Conservation (phyloP, 192 early-diverging fungal species). For the Thoreauomyces humboldtii region DNA sequence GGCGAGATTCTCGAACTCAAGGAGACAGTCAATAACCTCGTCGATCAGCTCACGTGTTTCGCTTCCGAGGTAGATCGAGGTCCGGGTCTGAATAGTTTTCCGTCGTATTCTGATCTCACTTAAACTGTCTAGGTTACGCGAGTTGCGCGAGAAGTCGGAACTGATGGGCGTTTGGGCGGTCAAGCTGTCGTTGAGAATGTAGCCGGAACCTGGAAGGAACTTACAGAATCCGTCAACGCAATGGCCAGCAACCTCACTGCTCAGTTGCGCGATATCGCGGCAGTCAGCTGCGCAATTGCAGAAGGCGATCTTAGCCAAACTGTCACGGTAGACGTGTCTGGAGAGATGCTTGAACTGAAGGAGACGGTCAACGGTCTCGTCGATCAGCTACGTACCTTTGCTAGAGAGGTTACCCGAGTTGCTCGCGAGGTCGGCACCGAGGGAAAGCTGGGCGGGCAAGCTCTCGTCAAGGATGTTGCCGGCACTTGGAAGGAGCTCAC, state of each 20-base stretch:
- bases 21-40: conserved; percentile 70
- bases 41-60: conserved; percentile 61
- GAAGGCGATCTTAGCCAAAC: conserved; percentile 56
- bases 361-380: conserved; percentile 73
- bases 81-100: conserved; percentile 56
- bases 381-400: conserved; percentile 70
- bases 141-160: conserved; percentile 70
- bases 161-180: conserved; percentile 55
- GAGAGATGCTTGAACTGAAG: conserved; percentile 73
- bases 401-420: conserved; percentile 57
- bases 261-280: conserved; percentile 63
- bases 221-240: conserved; percentile 61
- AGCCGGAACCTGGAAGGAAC: conserved; percentile 49
- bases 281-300: conserved; percentile 58
- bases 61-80: conserved; percentile 44
- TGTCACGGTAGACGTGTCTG: conserved; percentile 60
- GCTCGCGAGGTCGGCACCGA: conserved; percentile 53
- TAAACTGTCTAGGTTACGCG: conserved; percentile 61
- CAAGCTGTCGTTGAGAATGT: conserved; percentile 51
- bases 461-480: conserved; percentile 46
- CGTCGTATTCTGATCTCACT: conserved; percentile 50
- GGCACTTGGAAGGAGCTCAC: conserved; percentile 57
- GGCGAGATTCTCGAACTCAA: conserved; percentile 72
- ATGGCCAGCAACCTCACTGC: conserved; percentile 58
- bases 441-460: conserved; percentile 67